phyloP scores from a whole-genome alignment of 495 filamentous ascomycete species.

The Podospora pseudocomata region DNA sequence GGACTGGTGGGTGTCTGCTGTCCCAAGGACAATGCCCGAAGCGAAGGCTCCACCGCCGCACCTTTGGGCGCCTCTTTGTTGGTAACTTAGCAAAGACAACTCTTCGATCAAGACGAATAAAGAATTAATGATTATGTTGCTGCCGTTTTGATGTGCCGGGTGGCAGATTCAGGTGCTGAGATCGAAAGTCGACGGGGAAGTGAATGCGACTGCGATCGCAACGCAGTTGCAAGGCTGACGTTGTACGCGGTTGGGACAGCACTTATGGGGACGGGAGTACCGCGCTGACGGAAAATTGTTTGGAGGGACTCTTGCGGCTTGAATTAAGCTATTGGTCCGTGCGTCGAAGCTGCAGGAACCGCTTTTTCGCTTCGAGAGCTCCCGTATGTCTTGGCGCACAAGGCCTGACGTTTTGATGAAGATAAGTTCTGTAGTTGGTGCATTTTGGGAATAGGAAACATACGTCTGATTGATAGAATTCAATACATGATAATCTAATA shows the following conservation, averaged over 20 bases:
- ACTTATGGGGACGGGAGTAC: background rate
- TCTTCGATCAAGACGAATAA: background rate
- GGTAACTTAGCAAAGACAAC: background rate
- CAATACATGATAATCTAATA: too few relatives aligned
- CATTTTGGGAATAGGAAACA: background rate
- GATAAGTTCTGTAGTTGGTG: background rate
- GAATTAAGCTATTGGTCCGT: slow-evolving; percentile 24
- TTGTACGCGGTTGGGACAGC: background rate
- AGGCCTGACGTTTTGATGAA: background rate
- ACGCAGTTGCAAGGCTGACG: background rate
- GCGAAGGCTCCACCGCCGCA: too few relatives aligned
- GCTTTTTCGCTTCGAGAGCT: background rate
- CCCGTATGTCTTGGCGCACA: background rate
- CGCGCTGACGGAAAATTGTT: background rate
- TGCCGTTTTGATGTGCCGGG: background rate
- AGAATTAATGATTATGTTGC: background rate
- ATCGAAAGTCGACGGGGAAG: background rate
- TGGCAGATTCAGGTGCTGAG: background rate
- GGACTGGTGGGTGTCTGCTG: too few relatives aligned
- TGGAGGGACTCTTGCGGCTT: background rate
- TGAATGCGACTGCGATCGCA: background rate
- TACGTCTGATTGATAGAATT: background rate
- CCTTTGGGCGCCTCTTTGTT: background rate
- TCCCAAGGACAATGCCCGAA: too few relatives aligned
- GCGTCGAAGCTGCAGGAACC: slow-evolving; percentile 13